Percentiles rank a stretch among this genome's conserved stretches.
Conservation (phyloP, 495 filamentous ascomycete species). For the Penicillium silybi region DNA sequence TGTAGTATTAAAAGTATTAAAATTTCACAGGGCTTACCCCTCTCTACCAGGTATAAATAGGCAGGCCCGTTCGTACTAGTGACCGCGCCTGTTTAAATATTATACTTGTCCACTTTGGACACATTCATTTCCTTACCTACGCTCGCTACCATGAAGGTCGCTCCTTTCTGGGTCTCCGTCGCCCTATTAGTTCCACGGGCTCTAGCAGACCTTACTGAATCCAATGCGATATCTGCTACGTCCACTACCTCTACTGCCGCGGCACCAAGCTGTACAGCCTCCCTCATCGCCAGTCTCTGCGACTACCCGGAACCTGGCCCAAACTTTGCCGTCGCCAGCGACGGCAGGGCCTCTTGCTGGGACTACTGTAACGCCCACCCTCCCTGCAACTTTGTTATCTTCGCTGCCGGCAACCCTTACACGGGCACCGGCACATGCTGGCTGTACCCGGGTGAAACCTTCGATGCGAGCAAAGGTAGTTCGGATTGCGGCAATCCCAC, state of each 20-base stretch:
- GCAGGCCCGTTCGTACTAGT: conserved; percentile 4
- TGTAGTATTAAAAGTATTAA: too few relatives aligned
- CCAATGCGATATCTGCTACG: conserved; percentile 13
- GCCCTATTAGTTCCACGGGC: conserved; percentile 19
- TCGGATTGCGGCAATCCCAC: conserved; percentile 13
- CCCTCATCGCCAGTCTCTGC: conserved; percentile 22
- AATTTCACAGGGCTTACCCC: neutral
- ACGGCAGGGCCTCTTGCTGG: conserved; percentile 19
- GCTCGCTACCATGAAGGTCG: conserved; percentile 23
- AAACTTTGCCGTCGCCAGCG: conserved; percentile 19
- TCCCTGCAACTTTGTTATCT: conserved; percentile 28
- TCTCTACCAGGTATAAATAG: neutral
- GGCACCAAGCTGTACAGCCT: conserved; percentile 22
- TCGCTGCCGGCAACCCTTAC: conserved; percentile 19
- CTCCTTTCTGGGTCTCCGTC: conserved; percentile 21
- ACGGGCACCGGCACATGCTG: conserved; percentile 22
- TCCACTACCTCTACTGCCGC: conserved; percentile 19
- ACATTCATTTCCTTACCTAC: conserved; percentile 12
- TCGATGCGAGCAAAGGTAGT: conserved; percentile 18
- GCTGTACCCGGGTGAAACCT: conserved; percentile 26
- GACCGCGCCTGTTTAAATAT: neutral
- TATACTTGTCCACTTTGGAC: conserved; percentile 2
- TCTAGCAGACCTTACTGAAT: conserved; percentile 10
- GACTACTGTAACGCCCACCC: conserved; percentile 27
- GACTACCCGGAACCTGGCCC: conserved; percentile 17